Conservation (phyloP, 1,284 basidiomycete species). For the Microbotryum silenes-acaulis region DNA sequence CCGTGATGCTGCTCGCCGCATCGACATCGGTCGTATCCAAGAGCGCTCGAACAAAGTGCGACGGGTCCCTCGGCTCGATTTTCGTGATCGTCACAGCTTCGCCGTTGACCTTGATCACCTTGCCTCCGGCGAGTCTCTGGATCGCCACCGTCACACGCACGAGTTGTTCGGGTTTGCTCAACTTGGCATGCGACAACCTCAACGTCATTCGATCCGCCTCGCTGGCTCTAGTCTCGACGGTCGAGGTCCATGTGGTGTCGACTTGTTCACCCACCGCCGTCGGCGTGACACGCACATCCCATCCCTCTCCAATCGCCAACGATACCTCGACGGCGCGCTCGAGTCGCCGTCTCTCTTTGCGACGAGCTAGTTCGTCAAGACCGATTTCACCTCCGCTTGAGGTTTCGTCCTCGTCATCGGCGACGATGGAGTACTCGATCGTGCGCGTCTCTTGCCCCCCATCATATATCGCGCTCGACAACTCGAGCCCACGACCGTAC, state of each 20-base stretch:
- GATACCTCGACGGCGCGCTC: slow-evolving; percentile 70
- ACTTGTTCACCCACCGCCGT: slow-evolving; percentile 50
- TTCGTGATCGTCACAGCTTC: slow-evolving; percentile 61
- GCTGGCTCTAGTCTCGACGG: slow-evolving; percentile 53
- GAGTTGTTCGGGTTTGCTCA: slow-evolving; percentile 53
- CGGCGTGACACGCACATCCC: slow-evolving; percentile 72
- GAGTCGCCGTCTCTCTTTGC: slow-evolving; percentile 58
- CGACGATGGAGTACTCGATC: slow-evolving; percentile 75
- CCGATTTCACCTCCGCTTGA: slow-evolving; percentile 29
- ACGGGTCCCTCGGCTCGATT: slow-evolving; percentile 58
- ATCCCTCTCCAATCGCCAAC: slow-evolving; percentile 69
- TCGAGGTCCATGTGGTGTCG: slow-evolving; percentile 44
- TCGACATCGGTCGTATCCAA: slow-evolving; percentile 48
- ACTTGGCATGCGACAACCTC: slow-evolving; percentile 20
- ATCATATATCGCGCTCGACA: slow-evolving; percentile 70
- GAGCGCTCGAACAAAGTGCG: slow-evolving; percentile 43
- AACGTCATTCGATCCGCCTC: slow-evolving; percentile 16
- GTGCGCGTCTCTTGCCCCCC: slow-evolving; percentile 70
- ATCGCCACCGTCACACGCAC: slow-evolving; percentile 69
- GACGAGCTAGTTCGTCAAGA: slow-evolving; percentile 54
- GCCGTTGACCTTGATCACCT: slow-evolving; percentile 69
- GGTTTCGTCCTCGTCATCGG: slow-evolving; percentile 58
- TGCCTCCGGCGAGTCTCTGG: slow-evolving; percentile 62
- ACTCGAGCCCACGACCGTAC: slow-evolving; percentile 73
- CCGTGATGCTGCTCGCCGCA: slow-evolving; percentile 53